Base-by-base conservation (phyloP, 2,329 filamentous ascomycete species). In the Ophiostoma triangulosporum region DNA sequence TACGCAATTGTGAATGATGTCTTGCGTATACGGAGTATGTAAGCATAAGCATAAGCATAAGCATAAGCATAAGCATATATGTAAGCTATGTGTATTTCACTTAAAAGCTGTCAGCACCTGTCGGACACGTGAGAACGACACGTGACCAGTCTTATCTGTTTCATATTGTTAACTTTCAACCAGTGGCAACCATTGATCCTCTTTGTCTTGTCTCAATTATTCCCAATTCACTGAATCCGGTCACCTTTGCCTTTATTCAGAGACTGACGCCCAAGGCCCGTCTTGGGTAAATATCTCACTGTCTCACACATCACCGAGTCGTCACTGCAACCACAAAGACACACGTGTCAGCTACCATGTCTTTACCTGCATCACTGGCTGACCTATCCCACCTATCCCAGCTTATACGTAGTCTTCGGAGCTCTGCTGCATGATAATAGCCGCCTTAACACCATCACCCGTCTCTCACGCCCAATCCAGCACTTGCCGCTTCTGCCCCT, bases 401-500 rank as follows among this genome's bases (percentile, higher is more conserved):
- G n/a, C n/a, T n/a, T n/a, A n/a, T n/a, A n/a, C n/a, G n/a, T n/a
- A n/a, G n/a, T n/a, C n/a, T 43, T 43, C 38, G 38, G 38, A 43
- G 38, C 38, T 43, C 38, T 43, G 17, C 38, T 43, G 38, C 38
- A 43, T 24, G 6, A 8, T 40, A 24, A 8, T 40, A 24, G 36
- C 1, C 36, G 36, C 36, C 38, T 15, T 43, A 24, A n/a, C n/a
- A n/a, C n/a, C n/a, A n/a, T n/a, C n/a, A n/a, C n/a, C n/a, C n/a
- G n/a, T n/a, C n/a, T n/a, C 40, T 50, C 31, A 46, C 48, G 38
- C 40, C 38, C 48, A 51, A 43, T n/a, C 29, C 20, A 54, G 43
- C 40, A 22, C 33, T 43, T 40, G 24, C 36, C 22, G 29, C 27
- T 14, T n/a, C 14, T 55, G 50, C 53, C 53, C 53, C 54, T 55